Evolutionary conservation across 345 rosid species (phyloP).

Genomic region (Camelina neglecta): DNA sequence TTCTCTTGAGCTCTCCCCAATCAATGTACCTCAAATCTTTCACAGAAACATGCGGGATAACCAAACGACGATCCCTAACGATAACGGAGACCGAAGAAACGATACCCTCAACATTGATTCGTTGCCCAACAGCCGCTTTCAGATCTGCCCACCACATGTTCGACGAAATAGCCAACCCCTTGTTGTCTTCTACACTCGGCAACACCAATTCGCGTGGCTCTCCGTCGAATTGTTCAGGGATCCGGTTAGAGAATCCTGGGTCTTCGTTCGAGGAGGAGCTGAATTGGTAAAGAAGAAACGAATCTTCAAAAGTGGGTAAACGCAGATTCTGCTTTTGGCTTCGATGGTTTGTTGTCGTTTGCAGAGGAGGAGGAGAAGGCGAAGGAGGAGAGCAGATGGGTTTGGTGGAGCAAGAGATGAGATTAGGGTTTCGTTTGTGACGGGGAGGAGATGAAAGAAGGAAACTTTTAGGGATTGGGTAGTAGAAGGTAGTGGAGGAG

Average conservation of each 20-base stretch:
- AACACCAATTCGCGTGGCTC: constrained; percentile 34
- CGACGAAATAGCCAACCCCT: constrained; percentile 50
- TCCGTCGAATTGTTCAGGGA: constrained; percentile 48
- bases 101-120: constrained; percentile 84
- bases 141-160: constrained; percentile 97
- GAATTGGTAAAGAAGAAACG: constrained; percentile 48
- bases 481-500: constrained; percentile 43
- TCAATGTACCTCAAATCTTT: constrained; percentile 76
- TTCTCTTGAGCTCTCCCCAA: constrained; percentile 76
- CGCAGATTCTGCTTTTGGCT: constrained; percentile 41
- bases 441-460: constrained; percentile 37
- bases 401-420: constrained; percentile 45
- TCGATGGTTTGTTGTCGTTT: constrained; percentile 51
- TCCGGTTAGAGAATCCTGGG: constrained; percentile 33
- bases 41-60: constrained; percentile 79
- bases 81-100: constrained; percentile 65
- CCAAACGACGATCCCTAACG: constrained; percentile 66
- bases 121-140: constrained; percentile 89
- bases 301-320: constrained; percentile 37
- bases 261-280: constrained; percentile 47
- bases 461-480: constrained; percentile 49
- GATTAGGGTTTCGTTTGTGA: constrained; percentile 41
- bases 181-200: constrained; percentile 6
- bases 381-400: constrained; percentile 35
- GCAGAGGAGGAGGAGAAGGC: constrained; percentile 43